These are phyloP conservation scores for Dillenia turbinata DNA, from an alignment of 164 flowering plant species.

Conservation along the genomic window DNA sequence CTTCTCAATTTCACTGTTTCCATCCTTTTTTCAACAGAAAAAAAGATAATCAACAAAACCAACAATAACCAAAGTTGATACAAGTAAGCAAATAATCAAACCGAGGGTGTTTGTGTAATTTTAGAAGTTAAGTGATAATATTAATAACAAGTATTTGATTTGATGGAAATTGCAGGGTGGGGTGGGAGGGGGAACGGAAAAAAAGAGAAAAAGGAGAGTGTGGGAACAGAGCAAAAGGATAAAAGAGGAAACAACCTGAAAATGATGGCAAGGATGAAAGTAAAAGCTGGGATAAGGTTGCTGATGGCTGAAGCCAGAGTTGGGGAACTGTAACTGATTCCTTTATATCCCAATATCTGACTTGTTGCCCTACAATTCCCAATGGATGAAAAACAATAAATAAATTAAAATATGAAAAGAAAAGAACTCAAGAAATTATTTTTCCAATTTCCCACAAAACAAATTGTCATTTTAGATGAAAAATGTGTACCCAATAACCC, in stretches of 20 bases:
- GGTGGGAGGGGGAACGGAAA: background rate
- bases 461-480: background rate
- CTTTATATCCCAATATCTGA: constrained; percentile 12
- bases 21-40: constrained; percentile 27
- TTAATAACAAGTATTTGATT: no score
- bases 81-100: no score
- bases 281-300: constrained; percentile 12
- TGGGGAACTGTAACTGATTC: constrained; percentile 26
- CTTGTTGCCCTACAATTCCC: no score
- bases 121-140: no score
- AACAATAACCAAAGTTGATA: background rate
- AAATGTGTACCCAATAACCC: constrained; percentile 20
- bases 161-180: background rate
- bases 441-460: background rate
- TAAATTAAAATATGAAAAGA: constrained; percentile 5
- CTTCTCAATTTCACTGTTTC: constrained; percentile 34
- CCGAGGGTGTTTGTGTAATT: no score
- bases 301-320: constrained; percentile 27
- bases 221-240: no score
- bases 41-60: background rate
- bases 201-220: background rate
- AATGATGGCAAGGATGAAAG: constrained; percentile 13
- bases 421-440: background rate
- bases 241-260: constrained; percentile 5
- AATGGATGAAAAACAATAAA: background rate